Evolutionary conservation across 139 green algal genomes (phyloP), one percentile per base, ranked within the genome.

Genomic region (Chlamydomonas schloesseri): DNA sequence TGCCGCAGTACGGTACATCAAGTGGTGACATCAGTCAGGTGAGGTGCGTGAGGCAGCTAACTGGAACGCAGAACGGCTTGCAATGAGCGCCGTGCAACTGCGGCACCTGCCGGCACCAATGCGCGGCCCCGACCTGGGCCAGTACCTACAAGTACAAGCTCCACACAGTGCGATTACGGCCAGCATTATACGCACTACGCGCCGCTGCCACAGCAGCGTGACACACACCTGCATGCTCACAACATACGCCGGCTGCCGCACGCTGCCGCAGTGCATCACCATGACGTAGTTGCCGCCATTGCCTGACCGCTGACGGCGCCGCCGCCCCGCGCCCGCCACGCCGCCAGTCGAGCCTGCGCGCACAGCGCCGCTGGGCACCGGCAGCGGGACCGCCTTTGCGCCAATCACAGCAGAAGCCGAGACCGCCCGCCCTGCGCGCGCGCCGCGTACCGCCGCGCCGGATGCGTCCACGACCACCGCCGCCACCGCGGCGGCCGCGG

Each of bases 201-300:
- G n/a, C n/a, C n/a, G n/a, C n/a, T n/a, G n/a, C n/a, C n/a, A n/a
- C n/a, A n/a, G n/a, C n/a, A n/a, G n/a, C n/a, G n/a, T n/a, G n/a
- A n/a, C n/a, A n/a, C n/a, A n/a, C n/a, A 88, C 90, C 82, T 91
- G 90, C 88, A 95, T 90, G 73, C 71, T 71, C 15, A 92, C 50
- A 26, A 95, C 69, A 9, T 81, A 79, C 18, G 95, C 95, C 47
- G 90, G 84, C 90, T 97, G 95, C 14, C 93, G 88, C 5, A 96
- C 89, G 78, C 91, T 94, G 76, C 93, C 94, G 82, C 92, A 96
- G 85, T 98, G 94, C 28, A 98, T 81, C 46, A 96, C 93, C 29
- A 87, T 90, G 0, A 85, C 83, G 86, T 94, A 95, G 10, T n/a
- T 46, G 20, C 84, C 60, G 3, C 9, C 88, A 33, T 62, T 31